Evolutionary conservation across 2,329 filamentous ascomycete genomes (phyloP), one percentile per base, ranked within the genome.

Genomic region (Claviceps fusiformis): DNA sequence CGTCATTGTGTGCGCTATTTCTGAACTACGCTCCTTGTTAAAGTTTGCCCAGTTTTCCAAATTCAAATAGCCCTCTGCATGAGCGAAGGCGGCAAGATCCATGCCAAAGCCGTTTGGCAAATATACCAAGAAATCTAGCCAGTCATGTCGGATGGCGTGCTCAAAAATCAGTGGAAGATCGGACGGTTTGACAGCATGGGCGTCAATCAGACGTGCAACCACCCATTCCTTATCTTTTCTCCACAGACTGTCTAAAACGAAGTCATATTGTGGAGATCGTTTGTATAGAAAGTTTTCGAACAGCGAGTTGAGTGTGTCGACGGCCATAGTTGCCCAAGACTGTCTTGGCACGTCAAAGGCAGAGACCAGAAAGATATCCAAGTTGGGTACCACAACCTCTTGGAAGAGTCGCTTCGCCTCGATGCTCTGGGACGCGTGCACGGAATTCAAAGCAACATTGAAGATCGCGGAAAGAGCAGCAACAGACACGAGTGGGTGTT

Each of bases 221-320:
- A 97, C 87, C 86, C 90, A 97, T 24, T 85, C 79, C 61, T 85
- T 87, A 66, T 97, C 89, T 65, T 93, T 90, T 61, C 86, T 85
- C 91, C 92, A 97, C 6, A 95, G 73, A 56, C 89, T 91, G 65
- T 95, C 86, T 56, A 98, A 79, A 15, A 95, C 92, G 59, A 96
- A 95, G 60, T 91, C 85, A 67, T 89, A 87, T 55, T 91, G 82
- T 5, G 84, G 78, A 11, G 89, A 83, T 55, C 83, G 80, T 68
- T 91, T 91, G 64, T 84, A 80, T 33, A 96, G 76, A 66, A 95
- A 96, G 11, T 87, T 86, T 53, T 88, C 84, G 62, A 96, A 92
- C 1, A 92, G 74, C 15, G 87, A 86, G 57, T 81, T 84, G 33
- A 91, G 70, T 0, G 87, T 89, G 55, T 91, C 86, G 39, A 83